Evolutionary conservation across 768 basidiomycete genomes (phyloP).

Genomic region (Collybia nuda): DNA sequence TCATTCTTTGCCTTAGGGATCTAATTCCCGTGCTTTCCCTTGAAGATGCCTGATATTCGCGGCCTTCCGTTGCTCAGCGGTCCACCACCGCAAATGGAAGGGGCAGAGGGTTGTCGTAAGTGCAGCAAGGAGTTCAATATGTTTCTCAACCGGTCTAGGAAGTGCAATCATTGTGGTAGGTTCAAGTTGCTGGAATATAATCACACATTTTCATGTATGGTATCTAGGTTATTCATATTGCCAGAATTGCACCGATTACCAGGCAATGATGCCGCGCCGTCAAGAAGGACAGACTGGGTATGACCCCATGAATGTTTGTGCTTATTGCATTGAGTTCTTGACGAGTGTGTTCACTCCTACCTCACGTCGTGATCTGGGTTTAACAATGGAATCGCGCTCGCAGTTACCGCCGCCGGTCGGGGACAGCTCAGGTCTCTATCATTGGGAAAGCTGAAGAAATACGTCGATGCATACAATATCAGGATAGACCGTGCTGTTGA

Average conservation of each 20-base stretch:
- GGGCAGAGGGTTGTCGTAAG: constrained; percentile 53
- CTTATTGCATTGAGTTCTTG: constrained; percentile 70
- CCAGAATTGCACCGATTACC: constrained; percentile 71
- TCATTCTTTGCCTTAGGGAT: background rate
- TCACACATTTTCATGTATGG: constrained; percentile 4
- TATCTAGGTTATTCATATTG: constrained; percentile 69
- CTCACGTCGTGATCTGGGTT: background rate
- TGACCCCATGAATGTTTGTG: constrained; percentile 67
- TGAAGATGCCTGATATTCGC: constrained; percentile 24
- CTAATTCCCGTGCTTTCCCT: background rate
- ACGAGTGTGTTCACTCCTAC: constrained; percentile 43
- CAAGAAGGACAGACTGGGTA: constrained; percentile 49
- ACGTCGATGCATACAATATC: constrained; percentile 71
- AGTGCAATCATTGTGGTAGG: constrained; percentile 78
- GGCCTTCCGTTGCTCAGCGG: constrained; percentile 76
- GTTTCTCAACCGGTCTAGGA: constrained; percentile 60
- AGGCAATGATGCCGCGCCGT: constrained; percentile 72
- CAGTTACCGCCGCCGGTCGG: constrained; percentile 72
- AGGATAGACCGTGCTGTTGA: constrained; percentile 61
- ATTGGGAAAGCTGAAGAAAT: constrained; percentile 64
- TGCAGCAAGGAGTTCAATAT: constrained; percentile 75
- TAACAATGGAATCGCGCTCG: constrained; percentile 2
- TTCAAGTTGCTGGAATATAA: constrained; percentile 3
- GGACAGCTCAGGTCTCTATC: constrained; percentile 54
- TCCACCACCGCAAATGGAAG: constrained; percentile 42